These are phyloP conservation scores for Pseudopithomyces chartarum DNA, from an alignment of 2,329 filamentous ascomycete genomes.

Conservation along the genomic window DNA sequence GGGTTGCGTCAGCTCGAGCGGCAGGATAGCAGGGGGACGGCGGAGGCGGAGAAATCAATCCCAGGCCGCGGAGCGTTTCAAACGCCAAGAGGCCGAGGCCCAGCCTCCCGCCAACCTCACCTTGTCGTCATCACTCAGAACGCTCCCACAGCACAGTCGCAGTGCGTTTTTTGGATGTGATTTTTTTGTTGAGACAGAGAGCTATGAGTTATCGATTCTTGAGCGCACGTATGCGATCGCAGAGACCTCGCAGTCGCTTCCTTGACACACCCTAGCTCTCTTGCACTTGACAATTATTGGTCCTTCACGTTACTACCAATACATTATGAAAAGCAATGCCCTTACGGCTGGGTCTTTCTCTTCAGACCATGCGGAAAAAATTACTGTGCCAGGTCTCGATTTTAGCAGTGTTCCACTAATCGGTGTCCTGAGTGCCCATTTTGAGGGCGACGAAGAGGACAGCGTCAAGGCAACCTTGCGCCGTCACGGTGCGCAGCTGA, in stretches of 20 bases:
- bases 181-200: constrained; percentile 1
- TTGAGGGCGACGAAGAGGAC: constrained; percentile 67
- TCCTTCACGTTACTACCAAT: constrained; percentile 24
- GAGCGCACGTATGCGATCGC: constrained; percentile 13
- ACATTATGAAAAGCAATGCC: constrained; percentile 26
- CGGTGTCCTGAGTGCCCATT: constrained; percentile 73
- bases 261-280: constrained; percentile 31
- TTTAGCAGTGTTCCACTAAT: constrained; percentile 63
- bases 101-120: not conserved
- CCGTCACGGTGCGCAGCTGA: constrained; percentile 61
- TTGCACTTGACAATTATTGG: constrained; percentile 36
- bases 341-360: constrained; percentile 22
- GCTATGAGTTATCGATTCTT: constrained; percentile 24
- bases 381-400: constrained; percentile 35
- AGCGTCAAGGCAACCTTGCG: constrained; percentile 68
- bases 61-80: not conserved
- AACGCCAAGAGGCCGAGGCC: not conserved
- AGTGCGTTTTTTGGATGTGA: not conserved
- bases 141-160: not conserved
- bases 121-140: constrained; percentile 12
- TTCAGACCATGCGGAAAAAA: constrained; percentile 16
- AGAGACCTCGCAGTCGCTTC: constrained; percentile 24
- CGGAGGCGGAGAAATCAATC: constrained; percentile 1
- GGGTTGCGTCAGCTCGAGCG: not conserved
- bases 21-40: not conserved